These are phyloP conservation scores for Aspergillus piperis DNA, from an alignment of 2,329 filamentous ascomycete species.

Conservation along the genomic window DNA sequence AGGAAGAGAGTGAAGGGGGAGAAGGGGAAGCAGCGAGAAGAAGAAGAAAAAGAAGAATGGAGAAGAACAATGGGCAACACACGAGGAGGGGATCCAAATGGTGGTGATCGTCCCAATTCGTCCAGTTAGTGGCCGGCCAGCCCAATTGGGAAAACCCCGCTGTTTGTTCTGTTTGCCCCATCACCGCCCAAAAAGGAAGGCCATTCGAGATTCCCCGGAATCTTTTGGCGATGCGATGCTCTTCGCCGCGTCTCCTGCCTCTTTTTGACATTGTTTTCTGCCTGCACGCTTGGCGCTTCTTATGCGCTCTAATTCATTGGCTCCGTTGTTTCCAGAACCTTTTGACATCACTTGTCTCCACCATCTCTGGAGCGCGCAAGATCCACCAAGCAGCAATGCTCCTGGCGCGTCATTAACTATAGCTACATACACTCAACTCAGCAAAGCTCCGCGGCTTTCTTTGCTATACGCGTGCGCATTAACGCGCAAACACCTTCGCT, in stretches of 20 bases:
- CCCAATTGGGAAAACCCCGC: slow-evolving; percentile 16
- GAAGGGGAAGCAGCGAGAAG: neutral
- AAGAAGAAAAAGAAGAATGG: neutral
- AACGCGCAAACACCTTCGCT: neutral
- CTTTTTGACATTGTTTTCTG: neutral
- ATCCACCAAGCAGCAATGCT: neutral
- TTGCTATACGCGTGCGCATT: neutral
- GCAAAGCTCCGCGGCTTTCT: neutral
- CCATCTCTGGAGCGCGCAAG: neutral
- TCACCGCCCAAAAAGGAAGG: slow-evolving; percentile 21
- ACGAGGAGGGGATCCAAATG: neutral
- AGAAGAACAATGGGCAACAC: neutral
- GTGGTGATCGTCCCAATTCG: neutral
- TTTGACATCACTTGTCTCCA: neutral
- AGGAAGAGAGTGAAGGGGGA: neutral
- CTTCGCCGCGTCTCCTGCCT: neutral
- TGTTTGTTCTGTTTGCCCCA: slow-evolving; percentile 31
- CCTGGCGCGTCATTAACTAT: neutral
- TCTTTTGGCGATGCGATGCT: neutral
- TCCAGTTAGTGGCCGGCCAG: neutral
- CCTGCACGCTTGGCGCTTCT: neutral
- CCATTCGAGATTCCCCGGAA: neutral
- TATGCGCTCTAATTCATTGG: neutral
- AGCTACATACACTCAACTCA: neutral
- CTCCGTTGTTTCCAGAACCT: neutral